Percentiles rank a stretch among this genome's conserved stretches.
phyloP scores from a whole-genome alignment of 805 yeast species.

The Wickerhamiella lipophila region DNA sequence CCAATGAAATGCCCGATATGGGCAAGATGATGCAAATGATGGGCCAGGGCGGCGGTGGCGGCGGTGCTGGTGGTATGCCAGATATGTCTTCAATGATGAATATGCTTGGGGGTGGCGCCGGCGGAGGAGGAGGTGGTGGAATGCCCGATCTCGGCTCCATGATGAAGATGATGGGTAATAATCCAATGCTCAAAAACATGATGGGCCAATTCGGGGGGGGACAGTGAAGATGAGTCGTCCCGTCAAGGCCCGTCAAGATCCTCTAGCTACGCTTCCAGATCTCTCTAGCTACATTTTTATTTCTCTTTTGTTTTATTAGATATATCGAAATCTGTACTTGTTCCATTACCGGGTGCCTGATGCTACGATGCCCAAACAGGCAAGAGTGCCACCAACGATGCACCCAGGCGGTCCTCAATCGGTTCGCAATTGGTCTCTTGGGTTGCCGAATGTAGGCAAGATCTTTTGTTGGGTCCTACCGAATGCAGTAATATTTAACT shows the following conservation, averaged over 20 bases:
- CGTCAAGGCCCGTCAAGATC: background rate
- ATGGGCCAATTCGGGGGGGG: conserved; percentile 25
- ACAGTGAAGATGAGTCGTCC: background rate
- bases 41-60: conserved; percentile 43
- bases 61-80: conserved; percentile 40
- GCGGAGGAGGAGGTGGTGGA: conserved; percentile 28
- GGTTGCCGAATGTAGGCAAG: background rate
- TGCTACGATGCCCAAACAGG: background rate
- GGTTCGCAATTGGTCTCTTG: background rate
- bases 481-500: background rate
- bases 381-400: background rate
- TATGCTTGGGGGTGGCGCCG: conserved; percentile 50
- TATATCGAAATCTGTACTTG: background rate
- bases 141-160: conserved; percentile 56
- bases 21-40: conserved; percentile 15
- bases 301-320: background rate
- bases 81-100: conserved; percentile 38
- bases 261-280: too few relatives aligned
- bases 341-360: too few relatives aligned
- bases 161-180: conserved; percentile 44
- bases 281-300: too few relatives aligned
- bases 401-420: background rate
- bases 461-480: background rate
- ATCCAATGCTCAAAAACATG: conserved; percentile 39
- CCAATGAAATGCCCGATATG: conserved; percentile 30